A percentile compares a stretch with the other conserved stretches of the same genome.
Conservation (phyloP, 306 rosid genomes). For the Prinsepia uniflora region DNA sequence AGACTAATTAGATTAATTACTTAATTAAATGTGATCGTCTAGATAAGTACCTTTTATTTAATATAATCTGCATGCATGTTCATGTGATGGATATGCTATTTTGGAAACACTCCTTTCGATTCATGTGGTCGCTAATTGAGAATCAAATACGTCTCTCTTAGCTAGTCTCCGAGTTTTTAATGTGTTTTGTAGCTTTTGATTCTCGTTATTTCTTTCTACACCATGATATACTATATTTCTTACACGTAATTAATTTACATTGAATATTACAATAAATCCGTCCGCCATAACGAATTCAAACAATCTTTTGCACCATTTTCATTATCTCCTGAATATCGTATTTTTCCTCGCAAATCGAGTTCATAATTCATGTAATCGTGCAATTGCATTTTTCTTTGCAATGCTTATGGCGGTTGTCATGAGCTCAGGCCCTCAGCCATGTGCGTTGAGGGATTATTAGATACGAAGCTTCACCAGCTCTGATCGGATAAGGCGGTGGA, state of each 20-base stretch:
- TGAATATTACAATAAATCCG: too few species aligned
- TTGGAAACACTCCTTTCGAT: conserved; percentile 23
- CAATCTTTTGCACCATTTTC: too few species aligned
- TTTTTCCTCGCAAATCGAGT: too few species aligned
- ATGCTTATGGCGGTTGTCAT: conserved; percentile 1
- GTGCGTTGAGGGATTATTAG: conserved; percentile 18
- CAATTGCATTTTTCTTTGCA: neutral
- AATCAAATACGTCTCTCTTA: conserved; percentile 3
- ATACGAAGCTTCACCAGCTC: conserved; percentile 11
- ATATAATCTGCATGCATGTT: conserved; percentile 18
- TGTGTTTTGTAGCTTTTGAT: neutral
- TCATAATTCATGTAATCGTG: too few species aligned
- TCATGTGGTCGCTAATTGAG: conserved; percentile 17
- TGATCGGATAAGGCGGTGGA: conserved; percentile 9
- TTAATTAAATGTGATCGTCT: neutral
- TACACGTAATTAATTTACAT: too few species aligned
- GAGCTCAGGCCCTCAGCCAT: too few species aligned
- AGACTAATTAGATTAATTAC: neutral
- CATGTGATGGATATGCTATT: neutral
- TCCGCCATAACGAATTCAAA: too few species aligned
- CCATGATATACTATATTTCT: too few species aligned
- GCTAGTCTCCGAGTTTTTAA: conserved; percentile 15
- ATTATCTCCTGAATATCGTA: too few species aligned
- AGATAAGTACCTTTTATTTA: too few species aligned
- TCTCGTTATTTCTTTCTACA: too few species aligned